phyloP scores from a whole-genome alignment of 192 early-diverging fungal genomes.

The Pecoramyces ruminantium region DNA sequence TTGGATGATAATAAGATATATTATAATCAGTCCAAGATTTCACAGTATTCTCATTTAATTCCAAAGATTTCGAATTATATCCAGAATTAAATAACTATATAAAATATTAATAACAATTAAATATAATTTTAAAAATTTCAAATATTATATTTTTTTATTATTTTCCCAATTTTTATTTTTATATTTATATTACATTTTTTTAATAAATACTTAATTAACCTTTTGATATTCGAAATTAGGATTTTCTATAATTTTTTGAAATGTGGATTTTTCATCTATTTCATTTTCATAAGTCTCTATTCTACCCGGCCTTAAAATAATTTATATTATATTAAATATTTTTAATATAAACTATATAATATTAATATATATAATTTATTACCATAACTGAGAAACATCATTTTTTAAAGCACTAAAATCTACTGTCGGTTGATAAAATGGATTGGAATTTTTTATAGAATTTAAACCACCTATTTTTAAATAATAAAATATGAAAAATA shows the following conservation, averaged over 20 bases:
- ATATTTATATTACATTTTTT: no score
- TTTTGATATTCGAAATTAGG: neutral
- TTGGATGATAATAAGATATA: constrained; percentile 54
- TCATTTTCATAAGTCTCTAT: neutral
- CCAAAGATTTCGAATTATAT: neutral
- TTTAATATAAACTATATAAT: no score
- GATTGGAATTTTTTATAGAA: neutral
- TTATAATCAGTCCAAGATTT: constrained; percentile 70
- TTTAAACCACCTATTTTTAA: neutral
- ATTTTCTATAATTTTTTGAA: neutral
- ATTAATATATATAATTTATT: neutral
- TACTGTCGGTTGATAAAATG: neutral
- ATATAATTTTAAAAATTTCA: no score
- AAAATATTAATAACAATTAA: no score
- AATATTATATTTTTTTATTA: no score
- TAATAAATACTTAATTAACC: no score
- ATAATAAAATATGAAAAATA: no score
- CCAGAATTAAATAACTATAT: neutral
- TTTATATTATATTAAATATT: no score
- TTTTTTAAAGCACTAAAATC: neutral
- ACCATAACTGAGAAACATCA: neutral
- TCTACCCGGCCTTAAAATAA: neutral
- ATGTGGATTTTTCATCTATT: neutral
- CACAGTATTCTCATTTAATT: constrained; percentile 20
- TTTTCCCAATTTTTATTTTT: no score